Evolutionary conservation across 345 rosid species (phyloP), one percentile per base, ranked within the genome.

Genomic region (Eucalyptus camaldulensis): DNA sequence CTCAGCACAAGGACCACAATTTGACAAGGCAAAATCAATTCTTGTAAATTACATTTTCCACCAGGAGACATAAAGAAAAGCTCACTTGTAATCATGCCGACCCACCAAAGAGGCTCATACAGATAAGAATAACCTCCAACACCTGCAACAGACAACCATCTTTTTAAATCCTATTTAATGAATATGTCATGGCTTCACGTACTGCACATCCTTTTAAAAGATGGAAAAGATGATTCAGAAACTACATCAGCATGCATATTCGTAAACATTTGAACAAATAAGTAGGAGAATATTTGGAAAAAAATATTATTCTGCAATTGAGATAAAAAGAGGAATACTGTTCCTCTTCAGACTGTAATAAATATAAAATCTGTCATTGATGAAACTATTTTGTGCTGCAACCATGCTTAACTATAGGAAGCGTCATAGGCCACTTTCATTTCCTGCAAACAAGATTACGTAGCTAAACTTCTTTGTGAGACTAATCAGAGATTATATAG

Each of bases 51-150:
- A 49, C 31, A 12, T 25, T 88, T 12, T 43, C 31, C 40, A 49
- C 43, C 67, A 9, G 14, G 16, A 72, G 89, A 89, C 81, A 88
- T 76, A 24, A 31, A 86, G 51, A n/a, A 88, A 24, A 90, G 93
- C 98, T 94, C 92, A 97, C 99, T 97, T 80, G 99, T 96, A 90
- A 95, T 96, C 99, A 97, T 97, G 94, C 99, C 99, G 33, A 91
- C 93, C 99, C 99, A 97, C 99, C 99, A 97, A 85, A 96, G 96
- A 90, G 99, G 99, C 95, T 97, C 98, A 58, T 95, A 94, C 72
- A 97, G 94, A 93, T 97, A 97, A 87, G 99, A 94, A 93, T 96
- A 96, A 50, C 99, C 99, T 90, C 99, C 99, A 91, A 93, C 95
- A 69, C 98, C 99, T 95, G 93, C 86, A 58, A 89, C 44, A 88